A percentile compares a stretch with the other conserved stretches of the same genome.
Evolutionary conservation across 2,329 filamentous ascomycete genomes (phyloP).

Genomic region (Penicillium sp.): DNA sequence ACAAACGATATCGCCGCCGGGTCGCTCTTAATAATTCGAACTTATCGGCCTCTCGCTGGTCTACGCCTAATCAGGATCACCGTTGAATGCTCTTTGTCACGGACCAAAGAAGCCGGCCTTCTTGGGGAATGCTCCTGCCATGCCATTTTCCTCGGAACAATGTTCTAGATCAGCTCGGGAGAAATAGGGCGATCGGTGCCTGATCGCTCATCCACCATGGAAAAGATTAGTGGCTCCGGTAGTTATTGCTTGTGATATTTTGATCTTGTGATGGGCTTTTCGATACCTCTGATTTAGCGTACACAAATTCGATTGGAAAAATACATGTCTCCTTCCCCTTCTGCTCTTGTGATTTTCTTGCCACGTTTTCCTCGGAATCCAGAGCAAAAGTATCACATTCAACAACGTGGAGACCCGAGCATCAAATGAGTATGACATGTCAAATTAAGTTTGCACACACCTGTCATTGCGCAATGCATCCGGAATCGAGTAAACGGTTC

Average conservation of each 20-base stretch:
- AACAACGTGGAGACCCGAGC: not conserved
- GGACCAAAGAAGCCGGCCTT: not conserved
- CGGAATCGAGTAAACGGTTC: not conserved
- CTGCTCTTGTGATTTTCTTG: not conserved
- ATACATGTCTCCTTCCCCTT: not conserved
- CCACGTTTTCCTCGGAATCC: too few species aligned
- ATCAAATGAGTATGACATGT: not conserved
- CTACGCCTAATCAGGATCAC: too few species aligned
- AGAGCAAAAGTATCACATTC: too few species aligned
- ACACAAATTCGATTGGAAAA: not conserved
- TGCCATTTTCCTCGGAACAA: not conserved
- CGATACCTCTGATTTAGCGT: not conserved
- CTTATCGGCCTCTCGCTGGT: too few species aligned
- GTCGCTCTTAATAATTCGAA: not conserved
- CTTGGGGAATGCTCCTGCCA: not conserved
- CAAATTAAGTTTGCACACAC: not conserved
- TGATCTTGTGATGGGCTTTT: not conserved
- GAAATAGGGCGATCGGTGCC: not conserved
- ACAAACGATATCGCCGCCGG: not conserved
- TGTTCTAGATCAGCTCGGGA: not conserved
- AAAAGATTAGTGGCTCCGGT: not conserved
- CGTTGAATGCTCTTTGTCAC: too few species aligned
- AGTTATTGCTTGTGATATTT: not conserved
- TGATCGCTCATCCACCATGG: not conserved
- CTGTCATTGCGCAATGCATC: not conserved